Conservation (phyloP, 2,329 filamentous ascomycete species). For the Dactylellina sp. region DNA sequence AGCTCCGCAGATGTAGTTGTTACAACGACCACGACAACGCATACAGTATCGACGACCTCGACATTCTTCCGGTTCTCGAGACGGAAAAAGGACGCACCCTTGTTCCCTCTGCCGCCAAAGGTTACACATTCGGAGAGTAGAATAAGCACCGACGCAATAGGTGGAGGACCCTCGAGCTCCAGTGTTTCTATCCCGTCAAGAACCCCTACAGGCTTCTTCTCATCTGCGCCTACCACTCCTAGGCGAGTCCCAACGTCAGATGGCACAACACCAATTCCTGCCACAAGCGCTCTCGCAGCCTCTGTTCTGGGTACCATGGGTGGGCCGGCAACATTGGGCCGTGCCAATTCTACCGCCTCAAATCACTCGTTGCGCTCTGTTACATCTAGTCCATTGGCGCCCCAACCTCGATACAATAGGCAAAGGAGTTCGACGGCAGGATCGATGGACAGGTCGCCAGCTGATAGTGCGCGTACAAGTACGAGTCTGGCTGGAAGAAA, state of each 20-base stretch:
- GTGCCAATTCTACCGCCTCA: constrained; percentile 73
- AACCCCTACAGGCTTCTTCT: constrained; percentile 25
- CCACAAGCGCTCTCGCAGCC: constrained; percentile 65
- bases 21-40: constrained; percentile 72
- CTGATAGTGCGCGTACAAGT: constrained; percentile 54
- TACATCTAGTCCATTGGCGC: constrained; percentile 42
- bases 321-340: constrained; percentile 66
- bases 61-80: constrained; percentile 85
- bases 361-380: constrained; percentile 71
- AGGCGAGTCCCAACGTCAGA: constrained; percentile 44
- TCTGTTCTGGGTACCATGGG: constrained; percentile 60
- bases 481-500: constrained; percentile 74
- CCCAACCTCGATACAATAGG: constrained; percentile 50
- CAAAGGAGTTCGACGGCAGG: constrained; percentile 85
- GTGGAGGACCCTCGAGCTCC: constrained; percentile 33
- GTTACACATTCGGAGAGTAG: constrained; percentile 63
- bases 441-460: constrained; percentile 71
- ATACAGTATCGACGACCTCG: constrained; percentile 73
- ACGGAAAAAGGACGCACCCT: constrained; percentile 77
- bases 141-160: constrained; percentile 43
- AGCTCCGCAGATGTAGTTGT: constrained; percentile 77
- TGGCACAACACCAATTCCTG: constrained; percentile 13
- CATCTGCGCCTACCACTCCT: constrained; percentile 43
- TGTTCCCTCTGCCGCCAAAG: constrained; percentile 91
- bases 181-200: constrained; percentile 31